phyloP scores from a whole-genome alignment of 2,329 filamentous ascomycete genomes.

The Penicillium occitanis region DNA sequence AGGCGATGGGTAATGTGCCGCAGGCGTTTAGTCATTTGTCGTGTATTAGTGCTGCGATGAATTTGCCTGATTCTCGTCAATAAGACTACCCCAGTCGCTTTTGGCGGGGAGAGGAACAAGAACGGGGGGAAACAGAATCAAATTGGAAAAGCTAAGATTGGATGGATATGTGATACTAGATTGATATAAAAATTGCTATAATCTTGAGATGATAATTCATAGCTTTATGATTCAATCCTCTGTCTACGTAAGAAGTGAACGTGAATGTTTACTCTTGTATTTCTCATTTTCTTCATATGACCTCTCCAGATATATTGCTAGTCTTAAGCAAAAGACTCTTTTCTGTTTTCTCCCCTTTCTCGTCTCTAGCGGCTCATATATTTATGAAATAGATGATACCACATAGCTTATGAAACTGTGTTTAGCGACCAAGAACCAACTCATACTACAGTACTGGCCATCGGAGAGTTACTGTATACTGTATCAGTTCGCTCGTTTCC shows the following conservation, averaged over 20 bases:
- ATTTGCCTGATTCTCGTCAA: conserved; percentile 46
- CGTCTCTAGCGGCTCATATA: neutral
- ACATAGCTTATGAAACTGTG: conserved; percentile 5
- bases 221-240: neutral
- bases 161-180: neutral
- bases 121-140: neutral
- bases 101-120: neutral
- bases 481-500: neutral
- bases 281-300: conserved; percentile 6
- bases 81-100: neutral
- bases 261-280: conserved; percentile 8
- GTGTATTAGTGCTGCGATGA: conserved; percentile 74
- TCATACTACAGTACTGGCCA: neutral
- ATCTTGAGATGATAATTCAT: neutral
- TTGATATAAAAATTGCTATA: neutral
- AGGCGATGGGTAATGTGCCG: conserved; percentile 76
- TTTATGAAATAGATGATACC: neutral
- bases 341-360: neutral
- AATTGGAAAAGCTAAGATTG: neutral
- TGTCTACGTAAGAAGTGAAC: neutral
- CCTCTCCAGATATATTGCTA: conserved; percentile 7
- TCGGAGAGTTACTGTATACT: neutral
- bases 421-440: conserved; percentile 10
- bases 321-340: conserved; percentile 2
- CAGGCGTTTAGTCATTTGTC: conserved; percentile 77